A percentile compares a stretch with the other conserved stretches of the same genome.
These are phyloP conservation scores for Sugiyamaella japonica DNA, from an alignment of 1,139 yeast species.

Conservation along the genomic window DNA sequence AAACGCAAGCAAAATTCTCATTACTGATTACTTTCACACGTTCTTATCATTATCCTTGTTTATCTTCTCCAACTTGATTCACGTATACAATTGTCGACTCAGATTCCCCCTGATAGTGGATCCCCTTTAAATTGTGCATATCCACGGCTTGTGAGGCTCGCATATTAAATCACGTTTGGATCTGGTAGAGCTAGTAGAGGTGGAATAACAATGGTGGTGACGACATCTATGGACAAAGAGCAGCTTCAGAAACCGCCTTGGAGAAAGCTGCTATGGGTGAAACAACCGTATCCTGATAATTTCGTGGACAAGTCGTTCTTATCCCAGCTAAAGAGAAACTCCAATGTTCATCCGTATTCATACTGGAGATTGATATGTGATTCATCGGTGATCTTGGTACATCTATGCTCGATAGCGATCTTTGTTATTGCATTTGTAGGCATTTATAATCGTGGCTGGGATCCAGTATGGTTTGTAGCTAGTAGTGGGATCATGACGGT, in stretches of 20 bases:
- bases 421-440: constrained; percentile 64
- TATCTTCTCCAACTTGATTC: too few species aligned
- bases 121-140: too few species aligned
- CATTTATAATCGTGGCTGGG: constrained; percentile 38
- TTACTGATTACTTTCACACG: too few species aligned
- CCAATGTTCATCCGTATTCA: constrained; percentile 69
- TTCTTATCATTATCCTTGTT: too few species aligned
- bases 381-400: constrained; percentile 66
- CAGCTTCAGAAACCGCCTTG: constrained; percentile 45
- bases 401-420: constrained; percentile 59
- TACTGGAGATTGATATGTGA: constrained; percentile 64
- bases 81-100: too few species aligned
- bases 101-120: too few species aligned
- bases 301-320: constrained; percentile 80
- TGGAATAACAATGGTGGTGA: neutral
- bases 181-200: too few species aligned
- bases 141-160: too few species aligned
- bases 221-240: neutral
- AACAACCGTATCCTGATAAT: constrained; percentile 88
- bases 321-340: constrained; percentile 72
- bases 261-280: constrained; percentile 85
- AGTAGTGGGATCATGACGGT: constrained; percentile 40
- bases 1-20: too few species aligned
- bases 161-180: too few species aligned
- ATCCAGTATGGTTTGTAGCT: constrained; percentile 39